A percentile compares a stretch with the other conserved stretches of the same genome.
These are phyloP conservation scores for Paramecium sonneborni DNA, from an alignment of 73 alveolate genomes.

Conservation along the genomic window DNA sequence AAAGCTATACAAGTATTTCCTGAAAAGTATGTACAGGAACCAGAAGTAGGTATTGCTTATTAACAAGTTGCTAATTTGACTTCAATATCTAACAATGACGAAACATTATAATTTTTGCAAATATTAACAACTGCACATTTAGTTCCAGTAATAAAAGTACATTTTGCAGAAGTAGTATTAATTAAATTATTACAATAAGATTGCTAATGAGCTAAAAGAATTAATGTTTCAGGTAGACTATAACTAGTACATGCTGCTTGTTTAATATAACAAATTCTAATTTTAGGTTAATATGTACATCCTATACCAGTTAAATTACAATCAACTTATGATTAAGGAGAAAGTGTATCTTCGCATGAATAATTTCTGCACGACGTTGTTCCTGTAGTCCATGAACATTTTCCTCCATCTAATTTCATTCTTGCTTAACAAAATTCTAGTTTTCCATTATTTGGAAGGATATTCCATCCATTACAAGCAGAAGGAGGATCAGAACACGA, in stretches of 20 bases:
- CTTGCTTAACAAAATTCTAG: neutral
- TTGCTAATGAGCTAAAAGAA: neutral
- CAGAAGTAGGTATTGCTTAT: neutral
- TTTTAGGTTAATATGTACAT: neutral
- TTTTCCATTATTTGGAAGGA: neutral
- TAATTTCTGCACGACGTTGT: neutral
- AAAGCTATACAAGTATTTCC: neutral
- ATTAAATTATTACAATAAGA: neutral
- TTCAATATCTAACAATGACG: neutral
- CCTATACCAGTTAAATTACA: neutral
- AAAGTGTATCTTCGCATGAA: neutral
- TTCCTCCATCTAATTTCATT: neutral
- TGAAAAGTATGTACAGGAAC: neutral
- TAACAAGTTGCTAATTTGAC: neutral
- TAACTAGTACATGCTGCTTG: neutral
- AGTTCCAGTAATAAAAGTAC: neutral
- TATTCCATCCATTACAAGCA: neutral
- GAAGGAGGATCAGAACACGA: neutral
- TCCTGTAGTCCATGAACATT: neutral
- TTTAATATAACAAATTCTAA: neutral
- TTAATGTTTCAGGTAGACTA: neutral
- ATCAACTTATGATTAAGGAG: conserved; percentile 24
- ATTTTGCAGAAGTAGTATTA: neutral
- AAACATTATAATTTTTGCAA: neutral
- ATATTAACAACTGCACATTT: neutral